Conservation (phyloP, 768 basidiomycete genomes). For the Naganishia friedmannii region DNA sequence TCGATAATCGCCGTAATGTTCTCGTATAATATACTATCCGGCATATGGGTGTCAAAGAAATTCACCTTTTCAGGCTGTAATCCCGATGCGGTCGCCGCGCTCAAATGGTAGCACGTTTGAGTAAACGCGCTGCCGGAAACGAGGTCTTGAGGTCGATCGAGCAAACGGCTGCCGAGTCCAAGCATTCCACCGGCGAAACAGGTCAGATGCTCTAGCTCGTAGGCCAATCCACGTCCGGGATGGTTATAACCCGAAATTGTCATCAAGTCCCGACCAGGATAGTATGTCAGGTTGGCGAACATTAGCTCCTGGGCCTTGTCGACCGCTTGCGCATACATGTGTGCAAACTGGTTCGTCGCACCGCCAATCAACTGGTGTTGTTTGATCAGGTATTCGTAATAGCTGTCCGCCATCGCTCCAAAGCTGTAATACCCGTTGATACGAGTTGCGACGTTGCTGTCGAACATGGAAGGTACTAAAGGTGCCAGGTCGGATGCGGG, state of each 20-base stretch:
- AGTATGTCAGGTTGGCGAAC: slow-evolving; percentile 47
- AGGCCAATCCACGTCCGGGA: not conserved
- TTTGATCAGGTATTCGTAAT: slow-evolving; percentile 56
- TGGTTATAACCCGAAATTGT: not conserved
- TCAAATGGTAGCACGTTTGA: slow-evolving; percentile 26
- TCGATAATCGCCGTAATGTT: slow-evolving; percentile 30
- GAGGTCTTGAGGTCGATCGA: slow-evolving; percentile 51
- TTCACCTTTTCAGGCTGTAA: slow-evolving; percentile 48
- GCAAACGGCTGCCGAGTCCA: slow-evolving; percentile 52
- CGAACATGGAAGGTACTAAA: slow-evolving; percentile 48
- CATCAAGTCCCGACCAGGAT: slow-evolving; percentile 34
- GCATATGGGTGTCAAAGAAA: slow-evolving; percentile 35
- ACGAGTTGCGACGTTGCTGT: slow-evolving; percentile 29
- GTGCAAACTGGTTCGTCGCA: slow-evolving; percentile 45
- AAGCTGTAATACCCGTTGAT: slow-evolving; percentile 38
- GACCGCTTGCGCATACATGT: slow-evolving; percentile 51
- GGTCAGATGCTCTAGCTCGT: slow-evolving; percentile 31
- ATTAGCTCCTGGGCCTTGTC: slow-evolving; percentile 48
- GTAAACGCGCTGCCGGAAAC: slow-evolving; percentile 32
- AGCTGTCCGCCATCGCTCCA: slow-evolving; percentile 52
- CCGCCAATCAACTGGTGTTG: slow-evolving; percentile 52
- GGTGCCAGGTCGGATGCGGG: slow-evolving; percentile 39
- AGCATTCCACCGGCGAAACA: slow-evolving; percentile 56
- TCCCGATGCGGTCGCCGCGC: slow-evolving; percentile 45
- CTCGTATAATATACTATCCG: slow-evolving; percentile 21